Conservation (phyloP, 345 rosid genomes). For the Brassica juncea region DNA sequence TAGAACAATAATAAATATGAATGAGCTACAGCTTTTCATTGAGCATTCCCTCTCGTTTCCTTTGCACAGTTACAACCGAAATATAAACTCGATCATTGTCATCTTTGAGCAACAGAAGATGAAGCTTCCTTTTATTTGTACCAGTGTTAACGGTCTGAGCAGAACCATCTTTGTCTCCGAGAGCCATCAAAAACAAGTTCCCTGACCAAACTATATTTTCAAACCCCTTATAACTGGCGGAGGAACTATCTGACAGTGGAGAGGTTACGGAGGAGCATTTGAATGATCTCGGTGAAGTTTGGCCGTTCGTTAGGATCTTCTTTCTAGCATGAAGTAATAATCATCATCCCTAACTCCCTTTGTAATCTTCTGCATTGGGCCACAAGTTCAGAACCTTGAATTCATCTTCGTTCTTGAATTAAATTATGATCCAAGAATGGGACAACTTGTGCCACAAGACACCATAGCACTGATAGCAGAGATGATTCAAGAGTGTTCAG, state of each 20-base stretch:
- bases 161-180: no score
- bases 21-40: no score
- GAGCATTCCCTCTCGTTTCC: no score
- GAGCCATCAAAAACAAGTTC: no score
- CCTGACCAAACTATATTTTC: conserved; percentile 6
- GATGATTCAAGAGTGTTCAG: neutral
- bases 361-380: conserved; percentile 82
- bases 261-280: conserved; percentile 73
- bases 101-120: no score
- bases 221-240: no score
- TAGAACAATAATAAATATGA: no score
- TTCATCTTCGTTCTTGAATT: conserved; percentile 20
- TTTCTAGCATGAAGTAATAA: conserved; percentile 89
- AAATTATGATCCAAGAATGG: neutral
- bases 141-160: no score
- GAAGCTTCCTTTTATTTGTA: no score
- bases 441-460: neutral
- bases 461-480: neutral
- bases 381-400: conserved; percentile 54
- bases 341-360: conserved; percentile 71
- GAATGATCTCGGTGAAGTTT: conserved; percentile 76
- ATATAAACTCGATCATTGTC: no score
- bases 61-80: no score
- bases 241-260: conserved; percentile 45
- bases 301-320: conserved; percentile 92